Evolutionary conservation across 2,329 filamentous ascomycete genomes (phyloP).

Genomic region (Balansia obtecta): DNA sequence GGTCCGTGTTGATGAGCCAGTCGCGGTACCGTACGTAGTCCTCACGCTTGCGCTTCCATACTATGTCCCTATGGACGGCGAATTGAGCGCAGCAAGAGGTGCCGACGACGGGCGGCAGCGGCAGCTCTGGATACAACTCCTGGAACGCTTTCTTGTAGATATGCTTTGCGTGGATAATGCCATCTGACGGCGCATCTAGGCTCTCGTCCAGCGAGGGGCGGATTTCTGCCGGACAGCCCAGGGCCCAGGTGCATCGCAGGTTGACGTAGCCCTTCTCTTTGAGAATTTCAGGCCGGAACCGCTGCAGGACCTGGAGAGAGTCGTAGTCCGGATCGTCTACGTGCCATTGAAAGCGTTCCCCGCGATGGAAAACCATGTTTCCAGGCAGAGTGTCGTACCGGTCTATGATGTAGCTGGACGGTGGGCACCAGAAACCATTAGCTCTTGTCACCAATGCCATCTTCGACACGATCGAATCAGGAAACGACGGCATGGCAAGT

Average conservation of each 20-base stretch:
- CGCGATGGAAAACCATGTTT: conserved; percentile 34
- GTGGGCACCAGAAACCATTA: not conserved
- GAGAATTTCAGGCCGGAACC: conserved; percentile 37
- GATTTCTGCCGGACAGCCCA: conserved; percentile 41
- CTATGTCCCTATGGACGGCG: conserved; percentile 41
- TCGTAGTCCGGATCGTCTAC: conserved; percentile 42
- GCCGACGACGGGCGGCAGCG: conserved; percentile 37
- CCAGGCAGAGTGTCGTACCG: conserved; percentile 33
- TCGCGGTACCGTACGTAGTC: conserved; percentile 45
- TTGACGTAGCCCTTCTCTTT: conserved; percentile 44
- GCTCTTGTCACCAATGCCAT: not conserved
- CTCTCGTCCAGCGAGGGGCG: conserved; percentile 23
- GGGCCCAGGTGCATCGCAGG: conserved; percentile 45
- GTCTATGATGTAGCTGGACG: conserved; percentile 32
- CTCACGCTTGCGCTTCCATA: conserved; percentile 32
- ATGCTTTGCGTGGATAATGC: conserved; percentile 18
- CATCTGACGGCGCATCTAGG: conserved; percentile 18
- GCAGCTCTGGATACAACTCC: conserved; percentile 23
- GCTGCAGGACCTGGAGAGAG: conserved; percentile 36
- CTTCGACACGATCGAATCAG: too few relatives aligned
- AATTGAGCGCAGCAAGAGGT: conserved; percentile 56
- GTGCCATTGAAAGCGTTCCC: conserved; percentile 38
- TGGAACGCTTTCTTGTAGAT: not conserved
- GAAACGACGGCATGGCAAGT: too few relatives aligned
- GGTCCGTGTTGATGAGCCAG: conserved; percentile 45